phyloP scores from a whole-genome alignment of 768 basidiomycete genomes.

The Trametes elegans region DNA sequence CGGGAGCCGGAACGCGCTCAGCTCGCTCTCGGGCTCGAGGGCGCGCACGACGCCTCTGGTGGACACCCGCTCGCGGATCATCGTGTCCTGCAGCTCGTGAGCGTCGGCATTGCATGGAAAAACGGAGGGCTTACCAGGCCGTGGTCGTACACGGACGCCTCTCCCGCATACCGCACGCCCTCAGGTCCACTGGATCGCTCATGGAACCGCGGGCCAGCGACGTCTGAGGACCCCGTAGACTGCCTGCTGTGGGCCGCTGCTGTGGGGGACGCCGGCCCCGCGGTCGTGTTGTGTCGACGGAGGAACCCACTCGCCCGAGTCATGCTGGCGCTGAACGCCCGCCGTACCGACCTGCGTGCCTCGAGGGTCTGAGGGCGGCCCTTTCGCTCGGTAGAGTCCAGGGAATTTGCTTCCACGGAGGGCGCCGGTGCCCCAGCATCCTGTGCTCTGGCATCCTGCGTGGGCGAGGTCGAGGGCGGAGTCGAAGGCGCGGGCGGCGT shows the following conservation, averaged over 20 bases:
- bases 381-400: too few relatives aligned
- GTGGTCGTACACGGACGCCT: conserved; percentile 52
- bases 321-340: conserved; percentile 16
- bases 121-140: conserved; percentile 41
- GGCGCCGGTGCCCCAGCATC: too few relatives aligned
- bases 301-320: conserved; percentile 14
- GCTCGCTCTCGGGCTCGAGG: conserved; percentile 67
- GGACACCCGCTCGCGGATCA: conserved; percentile 91
- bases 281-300: background rate
- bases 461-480: background rate
- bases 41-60: conserved; percentile 79
- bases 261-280: background rate
- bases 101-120: background rate
- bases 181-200: conserved; percentile 12
- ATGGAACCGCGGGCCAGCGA: conserved; percentile 24
- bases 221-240: conserved; percentile 18
- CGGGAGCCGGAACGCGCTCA: conserved; percentile 66
- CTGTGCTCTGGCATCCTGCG: too few relatives aligned
- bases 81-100: conserved; percentile 50
- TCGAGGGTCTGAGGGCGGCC: background rate
- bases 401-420: too few relatives aligned
- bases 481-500: background rate
- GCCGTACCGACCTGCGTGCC: conserved; percentile 2
- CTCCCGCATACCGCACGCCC: conserved; percentile 51
- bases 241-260: background rate